Evolutionary conservation across 768 basidiomycete genomes (phyloP), one percentile per base, ranked within the genome.

Genomic region (Cystobasidium onofrii): DNA sequence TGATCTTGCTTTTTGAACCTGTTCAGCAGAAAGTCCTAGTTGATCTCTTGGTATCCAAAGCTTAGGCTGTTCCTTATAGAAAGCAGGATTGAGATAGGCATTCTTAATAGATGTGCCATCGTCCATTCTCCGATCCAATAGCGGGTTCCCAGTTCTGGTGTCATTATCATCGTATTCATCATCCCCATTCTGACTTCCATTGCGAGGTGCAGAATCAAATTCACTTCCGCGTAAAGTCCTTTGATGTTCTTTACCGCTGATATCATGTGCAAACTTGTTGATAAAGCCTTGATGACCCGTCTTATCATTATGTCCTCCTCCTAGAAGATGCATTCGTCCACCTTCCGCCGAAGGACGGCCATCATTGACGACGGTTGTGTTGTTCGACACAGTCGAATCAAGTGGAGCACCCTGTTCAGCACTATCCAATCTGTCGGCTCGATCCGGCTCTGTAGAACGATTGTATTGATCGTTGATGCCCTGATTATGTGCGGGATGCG

Each of bases 41-140:
- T 88, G 87, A n/a, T 98, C 95, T 44, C 82, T 81, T 25, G 95
- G 91, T 67, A 97, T 81, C 95, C 95, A 98, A 36, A 97, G 83
- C 3, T 87, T 84, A 75, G 88, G 84, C 81, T 92, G 90, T 60
- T 76, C 76, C 36, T 80, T 86, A 69, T 86, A 84, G 27, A 84
- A 81, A 7, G 92, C 92, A 18, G 95, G 95, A 78, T 95, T 95
- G 57, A 89, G 87, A 82, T 95, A 97, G 29, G 83, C 82, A 71
- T 81, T 67, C 27, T 77, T 76, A 61, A 81, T 80, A 60, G 82
- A 73, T 39, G 60, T 43, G 39, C 57, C 9, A 55, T 39, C 66
- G 0, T 46, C 33, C 10, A 61, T 43, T 29, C 0, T 27, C 25
- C 27, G 43, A 23, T 79, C 79, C 39, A 77, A 73, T 7, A 77